Evolutionary conservation across 179 eudicot genomes (phyloP), one percentile per base, ranked within the genome.

Genomic region (Spinacia oleracea): DNA sequence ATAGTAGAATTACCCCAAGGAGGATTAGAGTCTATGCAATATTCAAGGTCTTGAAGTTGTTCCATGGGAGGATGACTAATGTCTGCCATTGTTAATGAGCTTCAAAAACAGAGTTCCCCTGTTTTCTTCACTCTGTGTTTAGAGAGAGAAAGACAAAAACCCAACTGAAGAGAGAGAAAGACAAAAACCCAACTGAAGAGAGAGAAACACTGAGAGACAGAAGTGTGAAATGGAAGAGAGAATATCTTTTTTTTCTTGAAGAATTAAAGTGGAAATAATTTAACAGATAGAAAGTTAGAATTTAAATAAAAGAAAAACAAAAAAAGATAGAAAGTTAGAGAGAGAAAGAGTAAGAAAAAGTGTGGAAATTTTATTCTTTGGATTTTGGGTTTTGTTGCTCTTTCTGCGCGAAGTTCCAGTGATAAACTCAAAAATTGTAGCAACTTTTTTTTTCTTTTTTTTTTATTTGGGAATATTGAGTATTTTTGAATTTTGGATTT

Each of bases 21-120:
- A 81, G 99, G 99, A 82, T 96, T 96, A 60, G 99, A 96, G 83
- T 96, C 99, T 79, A 96, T 93, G 90, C 99, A 96, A 84, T 93
- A 96, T 70, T 96, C 99, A 72, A 96, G 96, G 95, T 96, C 99
- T 77, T 96, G 99, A 1, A 96, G 99, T 89, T 96, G 99, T 58
- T 96, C 99, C 99, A 96, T 93, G 72, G 99, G 99, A 35, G 83
- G 97, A 82, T 91, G 96, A 50, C 75, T 86, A 59, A 95, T 95
- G 79, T 93, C 98, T 68, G 96, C 96, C 97, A 93, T 93, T 90
- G 85, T 55, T 85, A 82, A 77, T 5, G 73, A 63, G 81, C 79
- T 85, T 64, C 45, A 78, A 68, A 59, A 56, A 75, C 58, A 66
- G 29, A 79, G 81, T 69, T 78, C 71, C 68, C 76, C 59, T 45